Base-by-base conservation (phyloP, 75 land plant genomes). In the Selaginella tamariscina region DNA sequence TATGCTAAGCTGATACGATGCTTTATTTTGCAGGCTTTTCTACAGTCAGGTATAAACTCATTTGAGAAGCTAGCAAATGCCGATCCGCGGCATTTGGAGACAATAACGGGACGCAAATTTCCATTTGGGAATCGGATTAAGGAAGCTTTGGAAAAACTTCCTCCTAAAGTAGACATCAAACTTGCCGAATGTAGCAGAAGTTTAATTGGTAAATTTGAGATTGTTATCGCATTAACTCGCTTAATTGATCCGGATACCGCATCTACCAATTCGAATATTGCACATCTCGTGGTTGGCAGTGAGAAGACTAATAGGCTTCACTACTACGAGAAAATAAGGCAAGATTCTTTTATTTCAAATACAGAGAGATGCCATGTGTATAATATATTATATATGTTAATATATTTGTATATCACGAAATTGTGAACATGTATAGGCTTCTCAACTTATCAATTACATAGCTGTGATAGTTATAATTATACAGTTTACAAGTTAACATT, bases 101-200 rank as follows among this genome's bases (percentile, higher is more conserved):
- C 81, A 59, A 77, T 87, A n/a, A 91, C 97, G 24, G 87, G 91
- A 28, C 74, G 99, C 32, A 95, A 91, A 63, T 95, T 82, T 64
- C 99, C 96, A 69, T 95, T 87, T 84, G 99, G 99, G 28, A 81
- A 95, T 73, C 96, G 83, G 69, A 84, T 95, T 21, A 95, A 90
- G 71, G 84, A 81, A 13, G 79, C 87, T 24, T 56, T 90, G 70
- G 62, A 62, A 28, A 72, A 81, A 29, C 66, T 95, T 23, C 99
- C 96, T 65, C 92, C 99, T 39, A 91, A 80, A 77, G 83, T 95
- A 56, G 87, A 84, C 29, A 56, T 95, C 65, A 73, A 79, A 33
- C 57, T 95, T n/a, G 79, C 81, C 67, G 80, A 79, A 15, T 5
- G 11, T 39, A 5, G 49, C 5, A 5, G 49, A 15, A 39, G 15